Percentiles rank a stretch among this genome's conserved stretches.
Conservation (phyloP, 2,329 filamentous ascomycete genomes). For the Pseudocercospora pini-densiflorae region DNA sequence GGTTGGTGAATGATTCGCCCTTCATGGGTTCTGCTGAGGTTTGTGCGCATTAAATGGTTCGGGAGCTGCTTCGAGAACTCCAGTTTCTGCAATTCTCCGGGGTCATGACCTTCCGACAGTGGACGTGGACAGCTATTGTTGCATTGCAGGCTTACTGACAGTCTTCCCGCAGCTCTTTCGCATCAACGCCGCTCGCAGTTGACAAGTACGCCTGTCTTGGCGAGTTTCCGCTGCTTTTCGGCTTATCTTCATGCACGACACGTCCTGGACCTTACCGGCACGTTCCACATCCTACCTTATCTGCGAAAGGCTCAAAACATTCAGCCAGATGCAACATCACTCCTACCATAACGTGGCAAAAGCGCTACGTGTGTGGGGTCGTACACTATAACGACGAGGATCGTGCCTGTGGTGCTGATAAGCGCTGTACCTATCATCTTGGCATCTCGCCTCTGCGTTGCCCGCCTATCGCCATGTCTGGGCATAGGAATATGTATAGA, state of each 20-base stretch:
- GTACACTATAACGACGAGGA: constrained; percentile 1
- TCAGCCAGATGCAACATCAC: not conserved
- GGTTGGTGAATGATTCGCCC: no score
- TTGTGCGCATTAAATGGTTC: no score
- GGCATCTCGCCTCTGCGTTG: constrained; percentile 1
- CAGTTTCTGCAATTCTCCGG: no score
- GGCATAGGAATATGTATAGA: not conserved
- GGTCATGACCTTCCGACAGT: no score
- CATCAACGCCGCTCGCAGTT: no score
- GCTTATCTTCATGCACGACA: not conserved
- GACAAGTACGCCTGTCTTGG: not conserved
- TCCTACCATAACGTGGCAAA: not conserved
- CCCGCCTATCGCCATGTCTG: constrained; percentile 4
- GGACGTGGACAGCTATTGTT: no score
- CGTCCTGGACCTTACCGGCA: not conserved
- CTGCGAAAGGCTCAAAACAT: not conserved
- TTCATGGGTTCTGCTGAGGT: no score
- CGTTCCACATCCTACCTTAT: not conserved
- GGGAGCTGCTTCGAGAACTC: no score
- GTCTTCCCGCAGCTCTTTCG: no score
- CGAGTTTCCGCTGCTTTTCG: not conserved
- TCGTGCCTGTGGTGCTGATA: not conserved
- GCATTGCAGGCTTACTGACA: no score
- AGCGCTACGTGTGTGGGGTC: not conserved
- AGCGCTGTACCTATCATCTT: not conserved